Evolutionary conservation across 164 flowering plant genomes (phyloP), one percentile per base, ranked within the genome.

Genomic region (Stephania yunnanensis): DNA sequence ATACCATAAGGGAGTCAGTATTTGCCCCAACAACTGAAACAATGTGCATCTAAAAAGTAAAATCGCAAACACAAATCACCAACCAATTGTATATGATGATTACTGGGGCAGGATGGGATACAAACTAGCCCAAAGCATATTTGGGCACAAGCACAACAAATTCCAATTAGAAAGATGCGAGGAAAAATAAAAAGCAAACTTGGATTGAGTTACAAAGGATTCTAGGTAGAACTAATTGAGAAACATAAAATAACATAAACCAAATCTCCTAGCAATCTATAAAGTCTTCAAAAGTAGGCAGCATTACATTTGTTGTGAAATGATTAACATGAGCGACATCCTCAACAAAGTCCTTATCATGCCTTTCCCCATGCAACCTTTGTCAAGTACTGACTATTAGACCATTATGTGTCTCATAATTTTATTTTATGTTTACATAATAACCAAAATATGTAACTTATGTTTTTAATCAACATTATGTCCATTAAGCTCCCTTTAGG

Each of bases 1-100:
- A 64, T 68, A 58, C 8, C 46, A 69, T 74, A 69, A 70, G 10
- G 68, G 7, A 75, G 69, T 70, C 55, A 70, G 72, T 15, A 58
- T 58, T 17, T n/a, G 8, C n/a, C n/a, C 22, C 65, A 58, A 13
- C 22, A 1, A 58, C 20, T 58, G 65, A 58, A 13, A 13, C 65
- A 58, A 58, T 15, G 5, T 36, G 42, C 42, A 36, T 36, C n/a
- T 17, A 58, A 13, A 58, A 17, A 58, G 7, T 58, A n/a, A 58
- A 20, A 7, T 6, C 22, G 15, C 5, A 1, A 58, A 58, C 63
- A 2, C 15, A 5, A 58, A 58, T 13, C 12, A 17, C 65, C 65
- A 10, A 50, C 15, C 55, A 8, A 9, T 11, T 11, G 55, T 3
- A 10, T 17, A 20, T 4, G 65, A 58, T 58, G n/a, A 17, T 58